These are phyloP conservation scores for Forsythia suspensa DNA, from an alignment of 257 asterid genomes.

Conservation along the genomic window DNA sequence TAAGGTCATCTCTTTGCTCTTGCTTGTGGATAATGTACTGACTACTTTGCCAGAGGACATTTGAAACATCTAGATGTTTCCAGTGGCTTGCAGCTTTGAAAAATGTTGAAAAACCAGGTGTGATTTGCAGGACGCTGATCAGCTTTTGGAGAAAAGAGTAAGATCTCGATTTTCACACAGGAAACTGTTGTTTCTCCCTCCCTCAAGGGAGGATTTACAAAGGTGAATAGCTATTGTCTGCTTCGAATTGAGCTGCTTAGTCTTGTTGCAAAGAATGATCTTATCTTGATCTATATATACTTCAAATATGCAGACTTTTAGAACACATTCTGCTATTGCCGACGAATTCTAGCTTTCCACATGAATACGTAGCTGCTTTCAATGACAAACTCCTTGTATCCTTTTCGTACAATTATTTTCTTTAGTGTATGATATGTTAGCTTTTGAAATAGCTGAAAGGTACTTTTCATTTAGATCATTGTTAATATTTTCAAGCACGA, in stretches of 20 bases:
- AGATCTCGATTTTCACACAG: slow-evolving; percentile 97
- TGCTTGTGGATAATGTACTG: slow-evolving; percentile 8
- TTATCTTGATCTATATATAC: slow-evolving; percentile 12
- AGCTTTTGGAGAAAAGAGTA: slow-evolving; percentile 95
- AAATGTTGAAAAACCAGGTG: slow-evolving; percentile 13
- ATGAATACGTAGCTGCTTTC: slow-evolving; percentile 58
- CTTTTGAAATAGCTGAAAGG: not conserved
- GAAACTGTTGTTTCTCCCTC: slow-evolving; percentile 89
- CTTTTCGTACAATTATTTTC: slow-evolving; percentile 31
- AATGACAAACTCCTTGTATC: slow-evolving; percentile 80
- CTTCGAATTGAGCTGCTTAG: slow-evolving; percentile 13
- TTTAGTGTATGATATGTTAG: not conserved
- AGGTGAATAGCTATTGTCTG: slow-evolving; percentile 40
- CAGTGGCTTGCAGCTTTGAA: slow-evolving; percentile 10
- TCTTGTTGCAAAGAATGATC: slow-evolving; percentile 12
- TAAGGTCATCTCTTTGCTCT: not conserved
- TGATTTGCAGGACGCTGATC: slow-evolving; percentile 91
- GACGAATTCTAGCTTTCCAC: slow-evolving; percentile 64
- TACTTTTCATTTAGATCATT: too few species aligned
- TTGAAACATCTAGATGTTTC: slow-evolving; percentile 15
- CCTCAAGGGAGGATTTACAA: slow-evolving; percentile 53
- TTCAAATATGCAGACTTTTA: slow-evolving; percentile 58
- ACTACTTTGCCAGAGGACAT: slow-evolving; percentile 5
- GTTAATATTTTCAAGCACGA: too few species aligned
- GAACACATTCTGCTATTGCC: slow-evolving; percentile 82